Evolutionary conservation across 2,329 filamentous ascomycete species (phyloP).

Genomic region (Ascochyta pisi): DNA sequence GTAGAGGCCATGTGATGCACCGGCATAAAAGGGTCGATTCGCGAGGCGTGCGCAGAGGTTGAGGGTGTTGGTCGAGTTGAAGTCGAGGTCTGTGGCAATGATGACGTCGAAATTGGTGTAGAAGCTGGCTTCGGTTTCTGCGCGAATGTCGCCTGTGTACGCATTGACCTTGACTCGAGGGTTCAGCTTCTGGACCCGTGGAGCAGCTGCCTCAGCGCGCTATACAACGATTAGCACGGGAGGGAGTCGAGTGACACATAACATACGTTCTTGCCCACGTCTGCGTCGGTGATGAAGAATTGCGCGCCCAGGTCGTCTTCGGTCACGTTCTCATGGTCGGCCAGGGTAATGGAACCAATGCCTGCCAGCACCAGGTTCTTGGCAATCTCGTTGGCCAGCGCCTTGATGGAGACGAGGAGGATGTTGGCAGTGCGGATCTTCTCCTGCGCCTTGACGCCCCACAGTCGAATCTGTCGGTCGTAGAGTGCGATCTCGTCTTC

Average conservation of each 20-base stretch:
- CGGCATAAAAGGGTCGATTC: conserved; percentile 84
- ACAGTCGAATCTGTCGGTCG: conserved; percentile 94
- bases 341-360: conserved; percentile 85
- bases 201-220: conserved; percentile 80
- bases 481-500: conserved; percentile 95
- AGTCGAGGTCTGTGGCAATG: conserved; percentile 87
- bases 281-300: conserved; percentile 76
- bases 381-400: conserved; percentile 90
- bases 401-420: conserved; percentile 85
- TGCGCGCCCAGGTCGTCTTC: conserved; percentile 75
- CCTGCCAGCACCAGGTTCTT: conserved; percentile 97
- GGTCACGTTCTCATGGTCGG: conserved; percentile 77
- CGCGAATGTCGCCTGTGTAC: conserved; percentile 68
- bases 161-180: conserved; percentile 80
- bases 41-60: conserved; percentile 86
- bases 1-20: conserved; percentile 86
- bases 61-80: conserved; percentile 75
- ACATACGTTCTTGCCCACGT: conserved; percentile 75
- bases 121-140: conserved; percentile 71
- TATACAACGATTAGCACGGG: conserved; percentile 34
- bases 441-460: conserved; percentile 95
- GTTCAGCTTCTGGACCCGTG: conserved; percentile 84
- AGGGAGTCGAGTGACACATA: too few relatives aligned
- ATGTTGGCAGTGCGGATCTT: conserved; percentile 86
- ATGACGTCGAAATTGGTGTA: conserved; percentile 82